Evolutionary conservation across 2,329 filamentous ascomycete genomes (phyloP), one percentile per base, ranked within the genome.

Genomic region (Orbilia blumenaviensis): DNA sequence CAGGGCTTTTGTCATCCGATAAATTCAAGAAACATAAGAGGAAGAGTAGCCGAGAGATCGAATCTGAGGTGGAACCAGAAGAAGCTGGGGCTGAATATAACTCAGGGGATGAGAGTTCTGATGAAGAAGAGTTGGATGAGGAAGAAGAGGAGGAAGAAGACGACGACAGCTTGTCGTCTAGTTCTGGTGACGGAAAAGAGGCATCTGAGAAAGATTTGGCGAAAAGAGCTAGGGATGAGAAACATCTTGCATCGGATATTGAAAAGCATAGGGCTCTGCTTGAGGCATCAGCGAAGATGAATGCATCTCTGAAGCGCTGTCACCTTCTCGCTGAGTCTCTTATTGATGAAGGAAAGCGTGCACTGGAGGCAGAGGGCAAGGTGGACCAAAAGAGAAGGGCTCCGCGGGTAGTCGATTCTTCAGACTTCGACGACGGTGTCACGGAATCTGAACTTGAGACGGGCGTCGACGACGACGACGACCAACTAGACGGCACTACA

Each of bases 271-370:
- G 93, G 79, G 91, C 97, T 81, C 85, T 98, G 0, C 87, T 99
- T 7, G 85, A 93, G 41, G 94, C 97, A 82, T 95, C 91, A 79
- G 93, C 97, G 81, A 96, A 93, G 84, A 93, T 98, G 86, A 98
- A 97, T 81, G 92, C 96, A 82, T 96, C 92, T 82, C 87, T 99
- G 50, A 96, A 93, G 82, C 88, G 92, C 54, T 99, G 95, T 82
- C 86, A 97, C 34, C 89, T 90, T 78, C 94, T 92, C 88, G 96
- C 94, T 0, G 94, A 99, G 81, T 90, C 92, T 78, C 87, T 99
- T 48, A 97, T 99, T 82, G 90, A 88, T 56, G 93, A 97, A 79
- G 95, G 91, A 4, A 91, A 90, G 81, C 94, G 92, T 81, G 95
- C 95, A 0, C 86, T 99, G 16, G 71, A 75, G 25, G 29, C 46